Conservation (phyloP, 495 filamentous ascomycete species). For the Neurospora sp. region DNA sequence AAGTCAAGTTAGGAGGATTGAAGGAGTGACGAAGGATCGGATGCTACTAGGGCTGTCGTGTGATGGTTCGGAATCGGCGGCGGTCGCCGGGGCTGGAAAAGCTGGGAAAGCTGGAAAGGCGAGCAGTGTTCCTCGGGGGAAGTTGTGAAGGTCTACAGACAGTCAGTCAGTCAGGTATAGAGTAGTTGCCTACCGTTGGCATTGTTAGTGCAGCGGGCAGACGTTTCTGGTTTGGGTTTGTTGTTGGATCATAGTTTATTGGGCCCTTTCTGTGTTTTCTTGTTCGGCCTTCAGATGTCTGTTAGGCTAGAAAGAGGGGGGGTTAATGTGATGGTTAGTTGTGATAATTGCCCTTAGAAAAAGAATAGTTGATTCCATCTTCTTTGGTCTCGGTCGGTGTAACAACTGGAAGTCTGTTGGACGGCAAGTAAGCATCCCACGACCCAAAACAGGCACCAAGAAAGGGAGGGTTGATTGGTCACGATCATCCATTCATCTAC, state of each 20-base stretch:
- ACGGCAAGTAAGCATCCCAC: background rate
- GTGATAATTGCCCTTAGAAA: background rate
- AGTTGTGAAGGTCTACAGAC: background rate
- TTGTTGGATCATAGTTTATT: background rate
- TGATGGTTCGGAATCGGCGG: background rate
- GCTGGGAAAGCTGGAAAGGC: background rate
- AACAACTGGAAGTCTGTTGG: background rate
- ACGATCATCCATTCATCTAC: background rate
- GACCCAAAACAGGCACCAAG: background rate
- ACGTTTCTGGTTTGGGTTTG: background rate
- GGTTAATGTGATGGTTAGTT: background rate
- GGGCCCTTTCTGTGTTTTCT: background rate
- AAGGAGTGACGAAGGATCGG: constrained; percentile 6
- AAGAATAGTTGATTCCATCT: background rate
- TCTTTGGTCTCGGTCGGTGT: background rate
- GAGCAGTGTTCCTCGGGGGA: background rate
- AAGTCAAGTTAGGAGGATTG: constrained; percentile 1
- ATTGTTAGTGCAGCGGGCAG: background rate
- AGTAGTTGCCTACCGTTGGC: background rate
- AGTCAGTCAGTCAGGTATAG: background rate
- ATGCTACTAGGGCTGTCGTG: background rate
- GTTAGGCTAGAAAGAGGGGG: background rate
- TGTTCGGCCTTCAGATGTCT: background rate
- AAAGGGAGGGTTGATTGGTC: background rate
- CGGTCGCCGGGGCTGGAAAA: background rate